phyloP scores from a whole-genome alignment of 1,284 basidiomycete genomes.

The Pyrrhoderma noxium region DNA sequence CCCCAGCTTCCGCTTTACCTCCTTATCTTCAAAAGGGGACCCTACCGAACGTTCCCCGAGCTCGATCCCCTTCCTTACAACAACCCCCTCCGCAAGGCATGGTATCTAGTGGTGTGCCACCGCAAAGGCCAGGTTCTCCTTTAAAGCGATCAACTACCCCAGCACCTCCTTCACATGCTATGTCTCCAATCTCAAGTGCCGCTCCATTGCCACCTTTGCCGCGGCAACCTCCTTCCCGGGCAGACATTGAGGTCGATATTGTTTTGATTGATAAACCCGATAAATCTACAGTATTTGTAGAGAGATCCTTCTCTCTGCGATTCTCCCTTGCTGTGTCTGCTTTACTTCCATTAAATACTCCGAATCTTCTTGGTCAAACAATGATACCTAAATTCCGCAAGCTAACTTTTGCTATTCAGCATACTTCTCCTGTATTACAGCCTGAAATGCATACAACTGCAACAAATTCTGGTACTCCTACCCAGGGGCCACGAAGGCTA shows the following conservation, averaged over 20 bases:
- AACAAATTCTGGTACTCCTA: slow-evolving; percentile 11
- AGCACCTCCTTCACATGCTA: slow-evolving; percentile 33
- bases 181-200: slow-evolving; percentile 35
- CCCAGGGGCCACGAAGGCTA: too few species aligned
- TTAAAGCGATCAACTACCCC: slow-evolving; percentile 38
- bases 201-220: slow-evolving; percentile 15
- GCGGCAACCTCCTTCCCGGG: slow-evolving; percentile 19
- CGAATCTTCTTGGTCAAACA: slow-evolving; percentile 11
- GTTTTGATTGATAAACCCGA: slow-evolving; percentile 44
- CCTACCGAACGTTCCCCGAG: slow-evolving; percentile 35
- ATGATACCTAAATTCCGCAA: slow-evolving; percentile 26
- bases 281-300: slow-evolving; percentile 35
- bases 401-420: slow-evolving; percentile 55
- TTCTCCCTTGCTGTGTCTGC: slow-evolving; percentile 41
- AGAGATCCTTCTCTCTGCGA: slow-evolving; percentile 50
- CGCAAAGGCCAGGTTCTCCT: slow-evolving; percentile 49
- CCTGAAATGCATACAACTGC: slow-evolving; percentile 20
- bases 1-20: slow-evolving; percentile 58
- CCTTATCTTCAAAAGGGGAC: slow-evolving; percentile 57
- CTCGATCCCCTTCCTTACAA: slow-evolving; percentile 42
- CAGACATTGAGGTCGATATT: slow-evolving; percentile 53
- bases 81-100: slow-evolving; percentile 39
- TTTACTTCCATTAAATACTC: slow-evolving; percentile 26
- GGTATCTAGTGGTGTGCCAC: slow-evolving; percentile 26
- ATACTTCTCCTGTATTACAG: slow-evolving; percentile 28